A percentile compares a stretch with the other conserved stretches of the same genome.
These are phyloP conservation scores for Neofusicoccum cordaticola DNA, from an alignment of 2,329 filamentous ascomycete species.

Conservation along the genomic window DNA sequence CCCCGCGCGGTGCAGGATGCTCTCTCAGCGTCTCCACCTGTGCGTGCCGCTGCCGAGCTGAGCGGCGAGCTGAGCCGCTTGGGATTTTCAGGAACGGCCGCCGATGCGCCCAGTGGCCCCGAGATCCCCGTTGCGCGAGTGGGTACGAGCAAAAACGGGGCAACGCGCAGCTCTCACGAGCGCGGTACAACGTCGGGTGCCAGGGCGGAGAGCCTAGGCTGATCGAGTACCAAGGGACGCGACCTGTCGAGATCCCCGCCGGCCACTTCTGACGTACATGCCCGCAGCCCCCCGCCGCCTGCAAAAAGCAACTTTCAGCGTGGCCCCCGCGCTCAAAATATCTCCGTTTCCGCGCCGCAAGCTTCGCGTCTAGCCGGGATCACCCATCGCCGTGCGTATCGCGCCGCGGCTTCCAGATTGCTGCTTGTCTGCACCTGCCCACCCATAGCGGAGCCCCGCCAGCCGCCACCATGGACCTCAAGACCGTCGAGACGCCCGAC, in stretches of 20 bases:
- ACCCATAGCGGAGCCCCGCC: too few species aligned
- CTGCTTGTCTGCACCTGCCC: not conserved
- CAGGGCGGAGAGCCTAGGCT: not conserved
- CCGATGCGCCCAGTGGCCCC: slow-evolving; percentile 10
- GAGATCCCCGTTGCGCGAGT: slow-evolving; percentile 11
- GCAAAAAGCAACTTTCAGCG: not conserved
- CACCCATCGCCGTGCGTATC: not conserved
- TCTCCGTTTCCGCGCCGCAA: not conserved
- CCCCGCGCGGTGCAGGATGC: not conserved
- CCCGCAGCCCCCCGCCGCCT: not conserved
- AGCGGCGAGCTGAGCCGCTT: not conserved
- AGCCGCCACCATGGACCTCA: slow-evolving; percentile 11
- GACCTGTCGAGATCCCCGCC: not conserved
- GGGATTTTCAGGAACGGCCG: slow-evolving; percentile 12
- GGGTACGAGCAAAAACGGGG: slow-evolving; percentile 4
- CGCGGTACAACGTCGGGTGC: not conserved
- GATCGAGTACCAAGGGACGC: not conserved
- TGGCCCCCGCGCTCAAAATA: not conserved
- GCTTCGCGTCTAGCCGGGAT: not conserved
- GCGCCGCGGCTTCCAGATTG: not conserved
- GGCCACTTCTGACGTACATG: slow-evolving; percentile 2
- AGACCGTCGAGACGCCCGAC: slow-evolving; percentile 26
- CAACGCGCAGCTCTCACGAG: not conserved
- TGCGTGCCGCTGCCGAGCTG: not conserved
- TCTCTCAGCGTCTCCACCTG: not conserved